phyloP scores from a whole-genome alignment of 2,329 filamentous ascomycete species.

The Calonectria naviculata region DNA sequence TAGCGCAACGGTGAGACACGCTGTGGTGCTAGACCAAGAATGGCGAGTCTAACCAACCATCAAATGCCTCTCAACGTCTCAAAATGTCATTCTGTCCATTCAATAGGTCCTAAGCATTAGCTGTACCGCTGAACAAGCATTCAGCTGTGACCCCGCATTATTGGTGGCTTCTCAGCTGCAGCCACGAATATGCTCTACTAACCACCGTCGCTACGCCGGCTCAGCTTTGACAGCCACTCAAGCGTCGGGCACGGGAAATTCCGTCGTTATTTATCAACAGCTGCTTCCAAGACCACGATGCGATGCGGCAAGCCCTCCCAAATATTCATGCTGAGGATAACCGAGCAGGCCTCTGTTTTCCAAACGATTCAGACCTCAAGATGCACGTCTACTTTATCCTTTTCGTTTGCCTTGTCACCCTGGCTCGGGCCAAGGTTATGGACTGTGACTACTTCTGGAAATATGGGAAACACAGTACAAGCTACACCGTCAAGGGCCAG shows the following conservation, averaged over 20 bases:
- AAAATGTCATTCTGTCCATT: not conserved
- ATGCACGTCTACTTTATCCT: conserved; percentile 2
- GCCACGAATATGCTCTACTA: not conserved
- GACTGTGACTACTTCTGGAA: conserved; percentile 19
- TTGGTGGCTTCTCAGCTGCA: not conserved
- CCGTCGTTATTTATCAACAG: too few species aligned
- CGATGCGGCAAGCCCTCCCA: too few species aligned
- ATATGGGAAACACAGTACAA: not conserved
- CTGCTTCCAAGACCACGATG: not conserved
- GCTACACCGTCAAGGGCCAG: conserved; percentile 12
- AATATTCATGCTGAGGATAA: not conserved
- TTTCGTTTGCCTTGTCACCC: not conserved
- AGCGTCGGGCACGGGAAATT: not conserved
- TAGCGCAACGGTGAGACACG: too few species aligned
- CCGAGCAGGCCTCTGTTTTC: not conserved
- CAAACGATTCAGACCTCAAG: not conserved
- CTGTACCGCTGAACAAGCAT: not conserved
- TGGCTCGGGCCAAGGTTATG: conserved; percentile 10
- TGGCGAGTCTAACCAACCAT: too few species aligned
- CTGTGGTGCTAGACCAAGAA: too few species aligned
- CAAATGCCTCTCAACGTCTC: too few species aligned
- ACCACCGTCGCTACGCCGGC: not conserved
- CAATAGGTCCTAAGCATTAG: not conserved
- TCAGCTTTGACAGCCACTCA: not conserved
- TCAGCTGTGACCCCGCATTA: not conserved